A percentile compares a stretch with the other conserved stretches of the same genome.
These are phyloP conservation scores for Monilinia fructicola DNA, from an alignment of 2,329 filamentous ascomycete species.

Conservation along the genomic window DNA sequence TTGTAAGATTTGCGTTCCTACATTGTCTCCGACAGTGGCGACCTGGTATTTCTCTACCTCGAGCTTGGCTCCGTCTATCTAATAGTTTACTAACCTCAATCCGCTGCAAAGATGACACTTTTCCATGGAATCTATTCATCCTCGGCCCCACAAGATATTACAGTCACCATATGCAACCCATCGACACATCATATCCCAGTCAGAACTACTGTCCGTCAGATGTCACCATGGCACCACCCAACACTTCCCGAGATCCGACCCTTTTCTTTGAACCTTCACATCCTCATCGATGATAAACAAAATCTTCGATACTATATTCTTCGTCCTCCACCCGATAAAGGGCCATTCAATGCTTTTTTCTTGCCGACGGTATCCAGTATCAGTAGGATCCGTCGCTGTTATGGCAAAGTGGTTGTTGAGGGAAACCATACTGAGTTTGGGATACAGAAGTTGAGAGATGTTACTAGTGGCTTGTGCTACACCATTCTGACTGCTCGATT, in stretches of 20 bases:
- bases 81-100: not conserved
- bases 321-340: constrained; percentile 1
- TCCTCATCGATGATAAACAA: constrained; percentile 15
- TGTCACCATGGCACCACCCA: constrained; percentile 9
- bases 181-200: not conserved
- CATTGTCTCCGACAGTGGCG: not conserved
- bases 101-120: not conserved
- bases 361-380: not conserved
- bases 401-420: not conserved
- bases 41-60: not conserved
- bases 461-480: not conserved
- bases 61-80: not conserved
- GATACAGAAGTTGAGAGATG: constrained; percentile 15
- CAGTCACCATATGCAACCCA: not conserved
- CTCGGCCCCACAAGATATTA: not conserved
- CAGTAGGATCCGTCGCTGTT: not conserved
- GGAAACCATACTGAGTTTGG: not conserved
- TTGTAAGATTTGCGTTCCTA: not conserved
- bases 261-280: constrained; percentile 6
- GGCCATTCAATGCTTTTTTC: not conserved
- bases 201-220: not conserved
- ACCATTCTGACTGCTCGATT: constrained; percentile 7
- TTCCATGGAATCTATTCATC: constrained; percentile 14
- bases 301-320: constrained; percentile 13
- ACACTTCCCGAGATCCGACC: constrained; percentile 18